Conservation (phyloP, 1,139 yeast species). For the Kodamaea derodonti region DNA sequence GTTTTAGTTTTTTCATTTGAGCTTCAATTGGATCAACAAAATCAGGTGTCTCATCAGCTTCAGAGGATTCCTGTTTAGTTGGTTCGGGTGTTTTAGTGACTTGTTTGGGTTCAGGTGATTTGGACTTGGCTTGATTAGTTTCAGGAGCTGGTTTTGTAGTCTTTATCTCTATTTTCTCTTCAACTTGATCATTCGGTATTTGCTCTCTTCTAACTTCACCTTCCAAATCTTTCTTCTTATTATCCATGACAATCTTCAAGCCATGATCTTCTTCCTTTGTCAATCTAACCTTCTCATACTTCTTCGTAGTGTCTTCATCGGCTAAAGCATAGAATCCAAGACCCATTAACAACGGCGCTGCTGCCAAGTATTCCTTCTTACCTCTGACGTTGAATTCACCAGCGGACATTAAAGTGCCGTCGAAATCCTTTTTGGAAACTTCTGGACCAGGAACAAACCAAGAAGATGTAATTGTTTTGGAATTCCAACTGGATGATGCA, state of each 20-base stretch:
- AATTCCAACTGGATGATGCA: conserved; percentile 88
- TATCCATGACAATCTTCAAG: conserved; percentile 35
- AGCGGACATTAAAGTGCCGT: conserved; percentile 58
- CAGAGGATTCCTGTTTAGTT: too few species aligned
- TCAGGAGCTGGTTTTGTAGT: conserved; percentile 10
- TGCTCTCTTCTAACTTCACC: conserved; percentile 8
- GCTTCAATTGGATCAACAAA: conserved; percentile 13
- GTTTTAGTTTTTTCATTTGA: conserved; percentile 9
- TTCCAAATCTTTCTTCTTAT: conserved; percentile 26
- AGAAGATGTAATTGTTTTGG: conserved; percentile 73
- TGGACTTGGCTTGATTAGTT: conserved; percentile 5
- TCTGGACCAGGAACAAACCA: conserved; percentile 74
- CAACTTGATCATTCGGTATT: conserved; percentile 9
- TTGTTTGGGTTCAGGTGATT: background rate
- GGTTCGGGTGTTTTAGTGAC: background rate
- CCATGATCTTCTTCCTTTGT: conserved; percentile 46
- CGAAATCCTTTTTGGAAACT: conserved; percentile 65
- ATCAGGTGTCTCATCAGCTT: too few species aligned
- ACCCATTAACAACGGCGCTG: conserved; percentile 86
- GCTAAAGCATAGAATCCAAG: conserved; percentile 76
- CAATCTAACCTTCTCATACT: conserved; percentile 34
- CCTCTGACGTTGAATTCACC: conserved; percentile 60
- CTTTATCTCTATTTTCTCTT: conserved; percentile 8
- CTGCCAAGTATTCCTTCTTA: conserved; percentile 66
- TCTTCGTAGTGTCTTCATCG: conserved; percentile 48